These are phyloP conservation scores for Pseudonitzschia pungens DNA, from an alignment of 108 stramenopile species.

Conservation along the genomic window DNA sequence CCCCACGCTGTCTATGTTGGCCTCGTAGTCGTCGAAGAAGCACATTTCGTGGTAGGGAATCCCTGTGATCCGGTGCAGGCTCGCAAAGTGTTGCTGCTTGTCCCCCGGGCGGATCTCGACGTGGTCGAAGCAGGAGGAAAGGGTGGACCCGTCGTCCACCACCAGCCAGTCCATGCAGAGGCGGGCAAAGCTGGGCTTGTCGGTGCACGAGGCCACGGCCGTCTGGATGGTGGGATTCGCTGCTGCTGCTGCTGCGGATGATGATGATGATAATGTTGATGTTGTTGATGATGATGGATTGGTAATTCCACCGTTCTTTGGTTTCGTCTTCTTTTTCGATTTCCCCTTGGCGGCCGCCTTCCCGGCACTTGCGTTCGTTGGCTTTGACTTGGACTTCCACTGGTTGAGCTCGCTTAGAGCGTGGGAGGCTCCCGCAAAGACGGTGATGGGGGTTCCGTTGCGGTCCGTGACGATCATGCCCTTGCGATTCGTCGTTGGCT, in stretches of 20 bases:
- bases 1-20: slow-evolving; percentile 64
- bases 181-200: slow-evolving; percentile 72
- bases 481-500: slow-evolving; percentile 6
- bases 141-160: slow-evolving; percentile 40
- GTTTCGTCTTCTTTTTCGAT: not conserved
- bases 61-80: slow-evolving; percentile 56
- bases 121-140: slow-evolving; percentile 49
- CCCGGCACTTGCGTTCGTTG: not conserved
- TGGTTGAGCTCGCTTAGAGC: not conserved
- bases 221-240: slow-evolving; percentile 43
- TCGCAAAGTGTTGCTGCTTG: slow-evolving; percentile 65
- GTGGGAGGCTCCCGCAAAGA: slow-evolving; percentile 48
- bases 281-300: no score
- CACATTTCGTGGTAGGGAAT: slow-evolving; percentile 78
- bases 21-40: slow-evolving; percentile 88
- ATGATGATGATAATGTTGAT: no score
- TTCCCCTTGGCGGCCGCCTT: not conserved
- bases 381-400: not conserved
- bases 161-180: slow-evolving; percentile 66
- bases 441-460: slow-evolving; percentile 31
- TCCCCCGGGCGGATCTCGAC: slow-evolving; percentile 61
- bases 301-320: no score
- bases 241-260: no score
- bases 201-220: slow-evolving; percentile 76
- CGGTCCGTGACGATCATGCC: slow-evolving; percentile 30